These are phyloP conservation scores for Pseudogymnoascus sp. DNA, from an alignment of 2,329 filamentous ascomycete genomes.

Conservation along the genomic window DNA sequence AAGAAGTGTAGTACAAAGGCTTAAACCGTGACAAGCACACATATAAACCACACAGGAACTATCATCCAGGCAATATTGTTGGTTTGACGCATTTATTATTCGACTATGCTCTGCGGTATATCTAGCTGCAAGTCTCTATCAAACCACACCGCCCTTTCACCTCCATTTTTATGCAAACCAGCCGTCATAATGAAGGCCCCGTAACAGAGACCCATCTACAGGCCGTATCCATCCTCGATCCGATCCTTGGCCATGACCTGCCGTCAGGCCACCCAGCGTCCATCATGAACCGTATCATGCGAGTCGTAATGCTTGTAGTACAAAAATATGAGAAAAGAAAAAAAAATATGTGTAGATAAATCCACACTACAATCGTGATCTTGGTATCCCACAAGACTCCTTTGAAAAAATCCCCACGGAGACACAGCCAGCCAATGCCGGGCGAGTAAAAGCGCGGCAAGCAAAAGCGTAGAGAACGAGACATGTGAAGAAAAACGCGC, in stretches of 20 bases:
- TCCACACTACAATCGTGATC: slow-evolving; percentile 12
- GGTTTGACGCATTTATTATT: slow-evolving; percentile 2
- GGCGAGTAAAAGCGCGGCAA: background rate
- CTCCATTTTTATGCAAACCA: slow-evolving; percentile 10
- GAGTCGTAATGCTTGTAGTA: slow-evolving; percentile 25
- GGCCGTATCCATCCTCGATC: slow-evolving; percentile 6
- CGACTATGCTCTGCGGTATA: slow-evolving; percentile 6
- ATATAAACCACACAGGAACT: background rate
- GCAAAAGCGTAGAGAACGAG: slow-evolving; percentile 4
- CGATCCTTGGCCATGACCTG: slow-evolving; percentile 5
- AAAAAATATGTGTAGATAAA: slow-evolving; percentile 15
- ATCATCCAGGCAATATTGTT: background rate
- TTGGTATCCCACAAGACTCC: slow-evolving; percentile 6
- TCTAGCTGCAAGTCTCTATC: slow-evolving; percentile 3
- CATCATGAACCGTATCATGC: slow-evolving; percentile 8
- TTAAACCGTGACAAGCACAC: background rate
- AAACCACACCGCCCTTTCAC: background rate
- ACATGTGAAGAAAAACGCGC: slow-evolving; percentile 6
- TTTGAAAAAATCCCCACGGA: slow-evolving; percentile 3
- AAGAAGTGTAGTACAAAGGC: background rate
- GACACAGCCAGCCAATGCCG: background rate
- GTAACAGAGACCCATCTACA: background rate
- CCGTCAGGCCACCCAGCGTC: background rate
- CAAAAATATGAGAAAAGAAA: slow-evolving; percentile 19
- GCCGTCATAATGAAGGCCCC: slow-evolving; percentile 2